Percentiles rank a stretch among this genome's conserved stretches.
Conservation (phyloP, 768 basidiomycete genomes). For the Pseudohyphozyma bogoriensis region DNA sequence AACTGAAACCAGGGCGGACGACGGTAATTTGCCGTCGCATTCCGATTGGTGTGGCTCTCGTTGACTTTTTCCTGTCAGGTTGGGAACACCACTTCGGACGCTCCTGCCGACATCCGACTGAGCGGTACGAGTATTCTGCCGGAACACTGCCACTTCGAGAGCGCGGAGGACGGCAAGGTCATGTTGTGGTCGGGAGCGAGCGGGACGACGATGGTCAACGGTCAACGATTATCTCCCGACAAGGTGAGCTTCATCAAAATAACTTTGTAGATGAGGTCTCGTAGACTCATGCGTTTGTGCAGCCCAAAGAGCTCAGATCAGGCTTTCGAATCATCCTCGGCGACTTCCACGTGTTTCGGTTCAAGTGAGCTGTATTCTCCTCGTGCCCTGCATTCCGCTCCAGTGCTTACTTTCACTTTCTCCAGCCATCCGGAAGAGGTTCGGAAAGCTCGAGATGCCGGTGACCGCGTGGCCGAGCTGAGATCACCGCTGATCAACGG, state of each 20-base stretch:
- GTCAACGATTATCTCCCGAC: conserved; percentile 67
- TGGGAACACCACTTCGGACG: conserved; percentile 70
- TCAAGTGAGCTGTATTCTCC: conserved; percentile 45
- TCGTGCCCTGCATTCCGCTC: no score
- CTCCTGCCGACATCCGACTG: conserved; percentile 78
- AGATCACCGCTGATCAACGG: conserved; percentile 43
- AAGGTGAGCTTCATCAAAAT: conserved; percentile 47
- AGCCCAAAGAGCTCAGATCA: conserved; percentile 74
- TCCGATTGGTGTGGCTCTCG: no score
- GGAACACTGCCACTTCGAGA: conserved; percentile 88
- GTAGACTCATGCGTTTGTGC: no score
- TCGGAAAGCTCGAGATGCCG: conserved; percentile 72
- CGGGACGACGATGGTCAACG: conserved; percentile 87
- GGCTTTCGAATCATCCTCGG: conserved; percentile 96
- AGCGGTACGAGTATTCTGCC: conserved; percentile 85
- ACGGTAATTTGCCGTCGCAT: conserved; percentile 41
- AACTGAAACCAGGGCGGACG: conserved; percentile 75
- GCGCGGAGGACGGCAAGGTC: conserved; percentile 65
- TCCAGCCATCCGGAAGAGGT: conserved; percentile 77
- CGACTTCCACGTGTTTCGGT: conserved; percentile 94
- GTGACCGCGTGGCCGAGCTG: conserved; percentile 38
- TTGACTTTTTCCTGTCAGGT: conserved; percentile 45
- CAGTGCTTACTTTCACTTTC: background rate
- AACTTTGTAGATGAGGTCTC: background rate
- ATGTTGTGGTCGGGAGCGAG: conserved; percentile 66